A percentile compares a stretch with the other conserved stretches of the same genome.
Conservation (phyloP, 495 filamentous ascomycete genomes). For the Annulohypoxylon bovei region DNA sequence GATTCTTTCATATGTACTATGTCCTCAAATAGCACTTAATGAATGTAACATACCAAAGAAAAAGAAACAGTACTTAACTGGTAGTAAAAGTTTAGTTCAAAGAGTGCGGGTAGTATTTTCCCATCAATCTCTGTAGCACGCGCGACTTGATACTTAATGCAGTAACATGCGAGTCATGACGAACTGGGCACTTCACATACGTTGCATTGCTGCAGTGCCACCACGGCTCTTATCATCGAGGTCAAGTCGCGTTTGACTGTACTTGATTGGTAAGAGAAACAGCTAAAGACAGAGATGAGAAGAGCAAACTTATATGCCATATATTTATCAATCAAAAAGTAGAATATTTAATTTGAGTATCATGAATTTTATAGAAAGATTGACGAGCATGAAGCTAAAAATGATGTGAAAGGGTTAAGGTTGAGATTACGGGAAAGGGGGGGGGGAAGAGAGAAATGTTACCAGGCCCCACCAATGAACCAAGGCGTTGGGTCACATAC, state of each 20-base stretch:
- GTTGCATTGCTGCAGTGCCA: background rate
- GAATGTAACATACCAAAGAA: conserved; percentile 18
- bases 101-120: too few species aligned
- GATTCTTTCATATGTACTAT: conserved; percentile 3
- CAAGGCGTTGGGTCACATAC: background rate
- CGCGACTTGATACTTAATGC: background rate
- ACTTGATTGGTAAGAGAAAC: background rate
- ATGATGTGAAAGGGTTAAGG: background rate
- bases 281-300: too few species aligned
- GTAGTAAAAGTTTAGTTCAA: too few species aligned
- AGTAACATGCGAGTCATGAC: background rate
- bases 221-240: background rate
- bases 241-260: background rate
- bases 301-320: too few species aligned
- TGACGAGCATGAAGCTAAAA: background rate
- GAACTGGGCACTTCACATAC: too few species aligned
- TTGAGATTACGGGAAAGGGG: background rate
- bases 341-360: background rate
- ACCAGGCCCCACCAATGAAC: background rate
- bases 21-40: conserved; percentile 17
- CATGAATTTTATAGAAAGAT: background rate
- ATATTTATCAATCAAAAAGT: too few species aligned
- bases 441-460: too few species aligned
- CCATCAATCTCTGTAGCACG: too few species aligned
- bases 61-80: too few species aligned